Evolutionary conservation across 2,329 filamentous ascomycete genomes (phyloP).

Genomic region (Emmonsiellopsis sp.): DNA sequence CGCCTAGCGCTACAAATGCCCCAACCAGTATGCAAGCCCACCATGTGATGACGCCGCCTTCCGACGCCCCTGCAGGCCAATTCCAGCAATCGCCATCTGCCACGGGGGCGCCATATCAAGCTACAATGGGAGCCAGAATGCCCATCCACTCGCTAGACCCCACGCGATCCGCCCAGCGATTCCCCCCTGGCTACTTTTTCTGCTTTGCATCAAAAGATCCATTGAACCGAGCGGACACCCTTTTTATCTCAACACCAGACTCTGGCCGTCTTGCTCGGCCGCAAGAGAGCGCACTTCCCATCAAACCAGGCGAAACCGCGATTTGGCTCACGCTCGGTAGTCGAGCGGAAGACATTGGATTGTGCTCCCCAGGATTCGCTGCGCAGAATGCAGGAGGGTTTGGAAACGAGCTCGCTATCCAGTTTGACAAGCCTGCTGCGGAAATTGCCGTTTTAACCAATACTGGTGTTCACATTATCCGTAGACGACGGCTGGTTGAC

Average conservation of each 20-base stretch:
- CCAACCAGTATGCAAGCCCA: slow-evolving; percentile 97
- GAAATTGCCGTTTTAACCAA: slow-evolving; percentile 91
- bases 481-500: slow-evolving; percentile 76
- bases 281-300: slow-evolving; percentile 42
- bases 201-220: slow-evolving; percentile 63
- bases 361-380: slow-evolving; percentile 64
- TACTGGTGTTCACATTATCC: slow-evolving; percentile 76
- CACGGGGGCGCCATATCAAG: slow-evolving; percentile 17
- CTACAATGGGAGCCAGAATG: slow-evolving; percentile 40
- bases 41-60: slow-evolving; percentile 87
- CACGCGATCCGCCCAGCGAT: slow-evolving; percentile 41
- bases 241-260: slow-evolving; percentile 84
- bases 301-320: slow-evolving; percentile 66
- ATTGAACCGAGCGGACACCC: slow-evolving; percentile 50
- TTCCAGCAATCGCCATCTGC: slow-evolving; percentile 11
- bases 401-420: slow-evolving; percentile 91
- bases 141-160: slow-evolving; percentile 35
- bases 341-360: slow-evolving; percentile 66
- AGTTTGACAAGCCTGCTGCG: slow-evolving; percentile 72
- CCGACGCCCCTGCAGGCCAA: slow-evolving; percentile 21
- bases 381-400: slow-evolving; percentile 64
- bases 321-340: slow-evolving; percentile 70
- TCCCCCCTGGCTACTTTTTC: slow-evolving; percentile 83
- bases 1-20: slow-evolving; percentile 53
- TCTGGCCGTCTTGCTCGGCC: slow-evolving; percentile 66